These are phyloP conservation scores for Aspergillus fumigatiaffinis DNA, from an alignment of 2,329 filamentous ascomycete genomes.

Conservation along the genomic window DNA sequence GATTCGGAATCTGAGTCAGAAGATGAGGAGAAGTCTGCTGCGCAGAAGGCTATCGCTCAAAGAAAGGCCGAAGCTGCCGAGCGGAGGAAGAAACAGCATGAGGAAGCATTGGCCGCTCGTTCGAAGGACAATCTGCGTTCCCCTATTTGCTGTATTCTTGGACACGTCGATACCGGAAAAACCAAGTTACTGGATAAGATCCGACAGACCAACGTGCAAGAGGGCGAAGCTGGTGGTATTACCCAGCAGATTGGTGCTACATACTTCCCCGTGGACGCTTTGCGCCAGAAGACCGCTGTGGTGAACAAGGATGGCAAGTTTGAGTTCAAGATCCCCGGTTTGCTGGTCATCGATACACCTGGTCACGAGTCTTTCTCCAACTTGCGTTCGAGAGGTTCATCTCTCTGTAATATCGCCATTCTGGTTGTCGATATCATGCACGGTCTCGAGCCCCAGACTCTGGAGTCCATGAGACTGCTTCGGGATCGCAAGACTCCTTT, in stretches of 20 bases:
- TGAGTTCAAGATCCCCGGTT: constrained; percentile 95
- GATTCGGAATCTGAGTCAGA: constrained; percentile 43
- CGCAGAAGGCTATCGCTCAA: constrained; percentile 66
- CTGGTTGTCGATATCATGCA: constrained; percentile 99
- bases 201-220: constrained; percentile 96
- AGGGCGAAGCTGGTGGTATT: constrained; percentile 98
- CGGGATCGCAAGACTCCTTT: constrained; percentile 94
- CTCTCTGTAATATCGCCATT: constrained; percentile 98
- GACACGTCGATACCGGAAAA: constrained; percentile 99
- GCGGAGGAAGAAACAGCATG: constrained; percentile 81
- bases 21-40: constrained; percentile 71
- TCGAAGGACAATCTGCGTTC: constrained; percentile 94
- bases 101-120: constrained; percentile 83
- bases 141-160: constrained; percentile 98
- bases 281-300: constrained; percentile 86
- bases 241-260: constrained; percentile 99
- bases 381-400: constrained; percentile 91
- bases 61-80: constrained; percentile 86
- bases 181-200: constrained; percentile 99
- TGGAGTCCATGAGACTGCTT: constrained; percentile 94
- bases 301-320: constrained; percentile 88
- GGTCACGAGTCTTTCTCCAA: constrained; percentile 99
- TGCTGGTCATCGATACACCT: constrained; percentile 95
- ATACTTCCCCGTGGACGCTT: constrained; percentile 94
- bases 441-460: constrained; percentile 92